Base-by-base conservation (phyloP, 495 filamentous ascomycete genomes). In the Oidiodendron maius region DNA sequence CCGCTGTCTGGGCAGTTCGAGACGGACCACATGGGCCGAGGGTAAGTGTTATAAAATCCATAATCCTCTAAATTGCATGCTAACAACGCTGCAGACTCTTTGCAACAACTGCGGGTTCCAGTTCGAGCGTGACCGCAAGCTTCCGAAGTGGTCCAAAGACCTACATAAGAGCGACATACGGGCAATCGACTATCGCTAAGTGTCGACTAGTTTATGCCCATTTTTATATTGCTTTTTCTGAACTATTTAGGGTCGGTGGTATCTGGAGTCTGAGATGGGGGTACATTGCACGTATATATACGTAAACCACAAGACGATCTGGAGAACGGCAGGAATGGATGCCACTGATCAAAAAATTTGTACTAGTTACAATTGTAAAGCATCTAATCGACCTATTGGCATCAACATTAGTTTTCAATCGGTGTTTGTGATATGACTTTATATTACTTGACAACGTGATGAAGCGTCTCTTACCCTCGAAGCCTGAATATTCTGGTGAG, bases 101-200 rank as follows among this genome's bases (percentile, higher is more conserved):
- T 99, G 93, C 68, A 84, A 86, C 64, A 97, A 95, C 61, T 99
- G 93, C 67, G 91, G 89, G 46, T 83, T 89, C 43, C 69, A 88
- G 3, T 96, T 82, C 58, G 91, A 96, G 59, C 84, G 90, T 44
- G 86, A 91, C 61, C 84, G 88, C 62, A 78, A 84, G 45, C 73
- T 93, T 0, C 90, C 94, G 2, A 82, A 84, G 43, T 95, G 87
- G 83, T 82, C 84, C 4, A 85, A 83, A 61, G 82, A 86, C 50
- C 75, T 97, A 32, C 88, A 94, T 45, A 42, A 56, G 16, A 38
- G 39, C 24, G 73, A 76, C 45, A 12, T 58, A 15, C 64, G 64
- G 36, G 67, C 49, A 1, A 46, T 32, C 24, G 49, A 58, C 26
- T 61, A 56, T 44, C 48, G 55, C 48, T 56, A 39, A 53, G 23